Evolutionary conservation across 805 yeast genomes (phyloP), one percentile per base, ranked within the genome.

Genomic region (Candida dajiaensis): DNA sequence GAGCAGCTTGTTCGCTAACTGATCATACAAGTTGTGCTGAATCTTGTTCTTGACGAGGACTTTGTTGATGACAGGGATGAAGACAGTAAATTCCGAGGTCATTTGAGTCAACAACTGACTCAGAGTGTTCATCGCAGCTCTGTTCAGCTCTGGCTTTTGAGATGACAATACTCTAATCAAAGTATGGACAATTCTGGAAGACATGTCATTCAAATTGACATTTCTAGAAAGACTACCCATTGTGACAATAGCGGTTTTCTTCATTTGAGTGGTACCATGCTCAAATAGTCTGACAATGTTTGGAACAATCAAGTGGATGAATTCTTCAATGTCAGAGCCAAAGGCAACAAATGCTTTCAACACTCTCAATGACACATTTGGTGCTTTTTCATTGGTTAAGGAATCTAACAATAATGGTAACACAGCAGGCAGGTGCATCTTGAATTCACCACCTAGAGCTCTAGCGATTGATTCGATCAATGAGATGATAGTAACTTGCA

Each of bases 361-460:
- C 0, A 89, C 95, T 53, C 86, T 82, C 25, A 83, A 67, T 0
- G 92, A 76, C 0, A 86, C 80, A 29, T 80, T 79, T 1, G 74
- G 72, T 0, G 88, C 74, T 48, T 76, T 80, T 49, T 84, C 94
- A 44, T 78, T 79, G 45, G 87, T 95, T 42, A 94, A 70, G 5
- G 88, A 84, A 42, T 83, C 82, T 39, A 94, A 69, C 58, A 94
- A 72, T 38, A 87, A 68, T 0, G 94, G 87, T 38, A 94, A 72
- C 2, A 94, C 78, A 22, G 80, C 80, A 1, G 96, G 86, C 49
- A 94, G 70, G 59, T 84, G 83, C 63, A 83, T 73, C 56, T 89
- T 94, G 69, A 94, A 94, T 59, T 94, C 99, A 8, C 95, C 95
- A 47, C 89, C 96, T 42, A 94, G 69, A 0, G 97, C 89, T 44